Base-by-base conservation (phyloP, 2,329 filamentous ascomycete species). In the Pyricularia sp. region DNA sequence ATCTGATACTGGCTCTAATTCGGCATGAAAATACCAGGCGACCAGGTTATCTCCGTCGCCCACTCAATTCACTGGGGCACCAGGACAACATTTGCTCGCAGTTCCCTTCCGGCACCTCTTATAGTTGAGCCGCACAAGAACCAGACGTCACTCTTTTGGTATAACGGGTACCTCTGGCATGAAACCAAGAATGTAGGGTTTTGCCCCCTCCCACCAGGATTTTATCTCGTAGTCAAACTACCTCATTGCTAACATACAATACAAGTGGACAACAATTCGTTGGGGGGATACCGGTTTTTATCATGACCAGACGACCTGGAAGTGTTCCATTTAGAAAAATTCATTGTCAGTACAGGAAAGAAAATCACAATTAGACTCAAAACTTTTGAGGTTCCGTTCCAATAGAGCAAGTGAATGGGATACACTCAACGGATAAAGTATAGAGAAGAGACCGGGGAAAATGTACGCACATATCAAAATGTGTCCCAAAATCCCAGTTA, bases 21-120 rank as follows among this genome's bases (percentile, higher is more conserved):
- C 19, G 19, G 1, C 40, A 9, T 49, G 13, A 8, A 44, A 24
- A 24, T 3, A 28, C 22, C 22, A 63, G 62, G 62, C 62, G 49
- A 28, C 62, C 31, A 55, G 44, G 62, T 63, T 24, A 55, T 63
- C 7, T 44, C 35, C 24, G 10, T 63, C 26, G 62, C 44, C 19
- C 62, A 63, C 44, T 53, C 35, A 7, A 55, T 63, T n/a, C 40
- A 53, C 16, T 63, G 62, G 62, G 44, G 31, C 49, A 19, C 44
- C 19, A 53, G 30, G 62, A 57, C 49, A 8, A 12, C 44, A 12
- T 33, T 63, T 30, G 12, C 44, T 19, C 62, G 35, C 9, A 40
- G 62, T 26, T 26, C 16, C 35, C 49, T 63, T 12, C 35, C 28
- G 3, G 44, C 24, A 13, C 16, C 8, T 4, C 44, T 63, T 44